phyloP scores from a whole-genome alignment of 2,329 filamentous ascomycete species.

The Trichophyton simii region DNA sequence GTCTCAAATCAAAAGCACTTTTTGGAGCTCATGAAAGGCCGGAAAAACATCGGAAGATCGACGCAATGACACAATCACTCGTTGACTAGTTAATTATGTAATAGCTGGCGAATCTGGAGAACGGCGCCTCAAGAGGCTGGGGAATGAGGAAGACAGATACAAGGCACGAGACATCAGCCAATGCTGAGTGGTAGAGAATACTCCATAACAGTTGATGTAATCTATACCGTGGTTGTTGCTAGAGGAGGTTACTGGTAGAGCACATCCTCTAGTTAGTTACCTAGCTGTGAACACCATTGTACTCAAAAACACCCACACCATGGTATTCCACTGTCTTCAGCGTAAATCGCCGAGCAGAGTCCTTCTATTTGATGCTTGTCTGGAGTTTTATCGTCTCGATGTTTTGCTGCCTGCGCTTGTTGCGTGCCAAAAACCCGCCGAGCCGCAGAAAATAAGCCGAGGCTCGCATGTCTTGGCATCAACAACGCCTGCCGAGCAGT shows the following conservation, averaged over 20 bases:
- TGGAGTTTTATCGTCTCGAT: not conserved
- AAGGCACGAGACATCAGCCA: not conserved
- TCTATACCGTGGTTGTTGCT: not conserved
- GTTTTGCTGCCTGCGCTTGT: not conserved
- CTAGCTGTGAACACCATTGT: no score
- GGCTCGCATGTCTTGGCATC: not conserved
- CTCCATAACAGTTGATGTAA: not conserved
- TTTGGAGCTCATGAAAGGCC: not conserved
- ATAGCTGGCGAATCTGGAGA: not conserved
- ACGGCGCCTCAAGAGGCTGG: not conserved
- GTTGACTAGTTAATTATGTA: not conserved
- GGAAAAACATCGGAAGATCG: not conserved
- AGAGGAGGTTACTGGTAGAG: not conserved
- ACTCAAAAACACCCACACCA: no score
- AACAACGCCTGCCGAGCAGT: not conserved
- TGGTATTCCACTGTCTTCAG: not conserved
- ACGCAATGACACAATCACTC: not conserved
- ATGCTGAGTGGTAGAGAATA: not conserved
- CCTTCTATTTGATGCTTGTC: not conserved
- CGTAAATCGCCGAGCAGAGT: not conserved
- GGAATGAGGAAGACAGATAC: not conserved
- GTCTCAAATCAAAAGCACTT: not conserved
- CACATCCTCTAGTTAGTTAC: no score
- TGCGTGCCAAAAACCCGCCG: not conserved
- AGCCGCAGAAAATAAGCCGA: not conserved